phyloP scores from a whole-genome alignment of 306 rosid species.

The Bauhinia variegata region DNA sequence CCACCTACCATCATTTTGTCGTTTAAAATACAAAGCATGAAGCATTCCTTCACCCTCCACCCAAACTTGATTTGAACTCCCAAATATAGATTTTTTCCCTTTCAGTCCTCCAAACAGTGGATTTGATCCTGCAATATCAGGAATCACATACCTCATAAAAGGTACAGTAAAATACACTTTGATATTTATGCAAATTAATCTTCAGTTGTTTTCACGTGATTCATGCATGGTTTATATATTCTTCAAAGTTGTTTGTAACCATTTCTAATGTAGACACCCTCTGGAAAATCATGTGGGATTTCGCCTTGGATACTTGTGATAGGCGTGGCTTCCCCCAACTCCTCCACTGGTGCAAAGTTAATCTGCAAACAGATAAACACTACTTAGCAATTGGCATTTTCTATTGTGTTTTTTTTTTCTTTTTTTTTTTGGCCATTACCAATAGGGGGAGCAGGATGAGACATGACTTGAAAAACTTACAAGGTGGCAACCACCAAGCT shows the following conservation, averaged over 20 bases:
- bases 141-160: neutral
- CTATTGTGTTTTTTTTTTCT: no score
- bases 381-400: no score
- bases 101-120: constrained; percentile 66
- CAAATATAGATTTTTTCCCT: constrained; percentile 48
- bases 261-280: constrained; percentile 59
- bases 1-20: constrained; percentile 34
- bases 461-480: no score
- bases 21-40: constrained; percentile 58
- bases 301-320: constrained; percentile 44
- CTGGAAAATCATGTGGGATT: constrained; percentile 53
- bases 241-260: constrained; percentile 34
- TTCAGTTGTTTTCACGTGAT: no score
- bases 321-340: constrained; percentile 41
- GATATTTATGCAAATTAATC: no score
- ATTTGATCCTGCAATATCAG: constrained; percentile 51
- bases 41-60: constrained; percentile 82
- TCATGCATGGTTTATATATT: no score
- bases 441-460: no score
- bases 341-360: constrained; percentile 53
- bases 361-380: constrained; percentile 28
- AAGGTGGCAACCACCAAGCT: no score
- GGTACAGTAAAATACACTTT: no score
- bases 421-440: no score
- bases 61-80: constrained; percentile 56